Base-by-base conservation (phyloP, 2,329 filamentous ascomycete species). In the Pseudogymnoascus sp. region DNA sequence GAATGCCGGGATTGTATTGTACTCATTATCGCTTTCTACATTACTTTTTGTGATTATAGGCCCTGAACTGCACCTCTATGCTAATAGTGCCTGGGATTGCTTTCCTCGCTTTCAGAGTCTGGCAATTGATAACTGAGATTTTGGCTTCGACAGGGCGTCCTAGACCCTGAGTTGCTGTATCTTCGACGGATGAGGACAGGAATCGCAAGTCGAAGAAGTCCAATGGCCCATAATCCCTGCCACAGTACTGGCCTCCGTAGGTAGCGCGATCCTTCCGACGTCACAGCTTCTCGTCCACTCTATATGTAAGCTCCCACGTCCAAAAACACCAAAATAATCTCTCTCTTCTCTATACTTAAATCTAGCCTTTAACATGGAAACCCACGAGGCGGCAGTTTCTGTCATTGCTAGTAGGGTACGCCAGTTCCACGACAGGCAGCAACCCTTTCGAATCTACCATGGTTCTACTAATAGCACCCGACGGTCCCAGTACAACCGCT, bases 381-480 rank as follows among this genome's bases (percentile, higher is more conserved):
- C 74, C 70, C 68, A 83, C 67, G 71, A 76, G 62, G 70, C 73
- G 62, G 73, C 75, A 21, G 80, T 84, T 26, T 70, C 76, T 31
- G 68, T 70, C 50, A 79, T 84, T 33, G 76, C 80, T 6, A 71
- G 74, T 4, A 75, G 73, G 62, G 77, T 83, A 37, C 72, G 72
- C 53, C 65, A 70, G 6, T 85, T 84, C 73, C 71, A 81, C 70
- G 73, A 77, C 11, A 77, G 77, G 50, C 74, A 80, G 62, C 75
- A 76, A 23, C 76, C 78, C 4, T 85, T 83, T 67, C 77, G 82
- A 17, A 79, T 84, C 60, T 83, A 80, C 68, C 82, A 85, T 75
- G 82, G 82, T 63, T 80, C 77, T 5, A 84, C 82, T 4, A 82
- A 83, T 61, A 82, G 78, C 50, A 84, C 82, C 5, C 74, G 81